These are phyloP conservation scores for Starmerella khaoyaiensis DNA, from an alignment of 805 yeast species.

Conservation along the genomic window DNA sequence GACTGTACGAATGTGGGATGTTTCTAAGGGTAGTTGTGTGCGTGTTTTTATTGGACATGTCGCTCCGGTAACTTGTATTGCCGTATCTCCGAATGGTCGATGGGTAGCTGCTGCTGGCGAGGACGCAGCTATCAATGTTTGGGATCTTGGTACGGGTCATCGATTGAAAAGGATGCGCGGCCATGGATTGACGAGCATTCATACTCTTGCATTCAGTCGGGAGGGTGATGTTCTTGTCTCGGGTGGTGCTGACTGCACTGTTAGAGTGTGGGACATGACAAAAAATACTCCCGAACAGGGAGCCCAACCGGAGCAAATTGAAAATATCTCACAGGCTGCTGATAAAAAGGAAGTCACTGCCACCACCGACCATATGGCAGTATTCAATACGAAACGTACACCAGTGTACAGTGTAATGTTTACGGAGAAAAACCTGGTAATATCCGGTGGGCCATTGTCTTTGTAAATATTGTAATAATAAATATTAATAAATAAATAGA, in stretches of 20 bases:
- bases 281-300: constrained; percentile 67
- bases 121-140: constrained; percentile 72
- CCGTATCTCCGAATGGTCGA: constrained; percentile 93
- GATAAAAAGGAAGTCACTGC: constrained; percentile 58
- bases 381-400: constrained; percentile 83
- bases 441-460: constrained; percentile 82
- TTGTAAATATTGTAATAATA: background rate
- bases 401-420: constrained; percentile 89
- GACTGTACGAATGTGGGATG: constrained; percentile 97
- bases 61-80: constrained; percentile 72
- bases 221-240: constrained; percentile 85
- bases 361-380: constrained; percentile 80
- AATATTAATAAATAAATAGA: constrained; percentile 3
- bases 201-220: constrained; percentile 68
- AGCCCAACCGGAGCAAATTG: constrained; percentile 67
- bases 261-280: constrained; percentile 92
- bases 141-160: constrained; percentile 92
- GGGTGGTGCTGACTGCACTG: constrained; percentile 85
- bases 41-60: constrained; percentile 87
- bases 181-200: constrained; percentile 76
- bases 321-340: constrained; percentile 11
- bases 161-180: constrained; percentile 85
- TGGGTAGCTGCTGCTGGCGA: constrained; percentile 94
- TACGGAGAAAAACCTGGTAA: constrained; percentile 76
- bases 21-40: constrained; percentile 74